Evolutionary conservation across 306 rosid genomes (phyloP), one percentile per base, ranked within the genome.

Genomic region (Trifolium pratense): DNA sequence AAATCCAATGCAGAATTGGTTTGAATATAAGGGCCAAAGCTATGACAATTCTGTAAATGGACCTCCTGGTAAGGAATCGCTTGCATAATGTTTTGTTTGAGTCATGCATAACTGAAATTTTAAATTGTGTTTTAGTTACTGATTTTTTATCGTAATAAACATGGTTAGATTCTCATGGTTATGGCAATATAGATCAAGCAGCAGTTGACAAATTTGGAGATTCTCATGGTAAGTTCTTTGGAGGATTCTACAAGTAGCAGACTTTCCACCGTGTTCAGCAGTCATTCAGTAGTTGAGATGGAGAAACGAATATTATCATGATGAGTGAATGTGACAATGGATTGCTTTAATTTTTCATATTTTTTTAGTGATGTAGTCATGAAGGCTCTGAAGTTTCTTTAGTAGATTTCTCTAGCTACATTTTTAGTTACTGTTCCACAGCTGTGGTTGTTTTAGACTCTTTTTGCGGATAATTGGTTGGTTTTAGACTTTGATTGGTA

Each of bases 61-160:
- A 58, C 46, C 25, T 73, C 37, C 63, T 5, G 85, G 88, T 84
- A 77, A 70, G 78, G 56, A 49, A 46, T 49, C 45, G 70, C 32
- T 63, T 49, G 23, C 58, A 3, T 34, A 59, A 9, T 57, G 46
- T 18, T 76, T 79, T 29, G 32, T 23, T 26, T 0, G 34, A 73
- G 63, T 68, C 51, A 9, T 23, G 62, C 34, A 11, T 69, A 72
- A 55, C 66, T 53, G 42, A 72, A 75, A 66, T 34, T 9, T 68
- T 46, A 16, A 20, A 31, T 42, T 63, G 9, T 36, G 51, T 46
- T 43, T 31, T 61, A 11, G 65, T 63, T 69, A 36, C 75, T 76
- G 32, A 72, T 73, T 57, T 68, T 49, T 49, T 36, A 68, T 68
- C 45, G 17, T 55, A 7, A 39, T 55, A 7, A 39, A 11, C 68